Conservation (phyloP, 1,284 basidiomycete species). For the Leccinum proliferum region DNA sequence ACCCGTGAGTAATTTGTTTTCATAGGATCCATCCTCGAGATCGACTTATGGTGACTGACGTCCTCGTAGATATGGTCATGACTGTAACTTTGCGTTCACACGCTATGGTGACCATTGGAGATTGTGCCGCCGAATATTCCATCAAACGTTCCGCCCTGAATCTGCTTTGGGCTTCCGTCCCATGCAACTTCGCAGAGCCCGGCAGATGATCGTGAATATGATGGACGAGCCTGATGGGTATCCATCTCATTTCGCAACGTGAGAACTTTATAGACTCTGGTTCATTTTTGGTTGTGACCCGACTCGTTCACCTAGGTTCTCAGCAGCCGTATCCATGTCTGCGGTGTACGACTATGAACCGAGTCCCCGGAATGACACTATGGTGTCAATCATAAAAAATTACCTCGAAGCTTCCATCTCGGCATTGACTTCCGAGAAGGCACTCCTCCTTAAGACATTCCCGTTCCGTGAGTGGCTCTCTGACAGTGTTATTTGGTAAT, state of each 20-base stretch:
- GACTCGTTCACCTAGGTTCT: neutral
- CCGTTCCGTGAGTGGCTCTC: neutral
- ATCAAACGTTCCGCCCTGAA: neutral
- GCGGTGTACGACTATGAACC: neutral
- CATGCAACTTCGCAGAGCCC: neutral
- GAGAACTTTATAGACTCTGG: neutral
- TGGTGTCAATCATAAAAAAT: neutral
- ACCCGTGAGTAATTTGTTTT: neutral
- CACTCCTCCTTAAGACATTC: neutral
- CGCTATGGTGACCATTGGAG: constrained; percentile 12
- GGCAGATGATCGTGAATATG: neutral
- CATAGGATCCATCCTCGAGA: neutral
- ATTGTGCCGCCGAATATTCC: neutral
- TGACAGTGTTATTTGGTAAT: neutral
- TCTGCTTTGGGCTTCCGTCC: neutral
- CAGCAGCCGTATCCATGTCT: neutral
- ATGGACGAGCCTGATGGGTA: neutral
- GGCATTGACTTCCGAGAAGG: neutral
- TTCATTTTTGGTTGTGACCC: neutral
- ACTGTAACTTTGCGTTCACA: constrained; percentile 1
- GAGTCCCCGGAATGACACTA: neutral
- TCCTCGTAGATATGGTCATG: neutral
- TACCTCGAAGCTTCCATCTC: neutral
- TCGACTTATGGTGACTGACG: neutral
- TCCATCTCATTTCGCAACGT: neutral